A percentile compares a stretch with the other conserved stretches of the same genome.
Evolutionary conservation across 2,329 filamentous ascomycete genomes (phyloP).

Genomic region (Fusarium sp.): DNA sequence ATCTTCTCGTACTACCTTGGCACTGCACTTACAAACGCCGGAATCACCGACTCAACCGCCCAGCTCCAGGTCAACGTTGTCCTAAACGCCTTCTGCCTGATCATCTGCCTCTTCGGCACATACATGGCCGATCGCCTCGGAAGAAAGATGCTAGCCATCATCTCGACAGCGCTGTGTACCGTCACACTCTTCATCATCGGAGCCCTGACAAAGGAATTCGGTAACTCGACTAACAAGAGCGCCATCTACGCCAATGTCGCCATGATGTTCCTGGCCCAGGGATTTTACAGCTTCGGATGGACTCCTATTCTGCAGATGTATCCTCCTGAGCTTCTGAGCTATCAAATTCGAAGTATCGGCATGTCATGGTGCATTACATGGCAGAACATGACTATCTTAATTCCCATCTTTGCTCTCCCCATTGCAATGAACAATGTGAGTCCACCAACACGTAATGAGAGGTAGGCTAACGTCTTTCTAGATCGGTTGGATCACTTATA

Average conservation of each 20-base stretch:
- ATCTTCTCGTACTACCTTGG: background rate
- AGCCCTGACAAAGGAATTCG: background rate
- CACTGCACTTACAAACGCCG: background rate
- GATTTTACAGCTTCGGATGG: conserved; percentile 4
- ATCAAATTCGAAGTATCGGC: conserved; percentile 5
- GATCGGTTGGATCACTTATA: background rate
- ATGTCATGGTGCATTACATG: conserved; percentile 9
- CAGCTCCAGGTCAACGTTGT: background rate
- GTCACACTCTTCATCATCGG: background rate
- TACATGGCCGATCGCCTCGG: background rate
- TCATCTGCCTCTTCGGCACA: background rate
- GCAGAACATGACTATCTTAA: background rate
- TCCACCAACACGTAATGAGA: background rate
- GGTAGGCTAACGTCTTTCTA: background rate
- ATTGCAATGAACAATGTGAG: background rate
- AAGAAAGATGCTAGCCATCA: background rate
- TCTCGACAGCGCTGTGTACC: background rate
- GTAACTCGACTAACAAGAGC: background rate
- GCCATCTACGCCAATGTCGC: background rate
- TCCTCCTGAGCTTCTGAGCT: conserved; percentile 2
- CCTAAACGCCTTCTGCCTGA: background rate
- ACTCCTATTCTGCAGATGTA: background rate
- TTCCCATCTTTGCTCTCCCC: background rate
- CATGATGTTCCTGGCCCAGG: conserved; percentile 5
- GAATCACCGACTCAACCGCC: background rate